These are phyloP conservation scores for Citrullus mucosospermus DNA, from an alignment of 306 rosid species.

Conservation along the genomic window DNA sequence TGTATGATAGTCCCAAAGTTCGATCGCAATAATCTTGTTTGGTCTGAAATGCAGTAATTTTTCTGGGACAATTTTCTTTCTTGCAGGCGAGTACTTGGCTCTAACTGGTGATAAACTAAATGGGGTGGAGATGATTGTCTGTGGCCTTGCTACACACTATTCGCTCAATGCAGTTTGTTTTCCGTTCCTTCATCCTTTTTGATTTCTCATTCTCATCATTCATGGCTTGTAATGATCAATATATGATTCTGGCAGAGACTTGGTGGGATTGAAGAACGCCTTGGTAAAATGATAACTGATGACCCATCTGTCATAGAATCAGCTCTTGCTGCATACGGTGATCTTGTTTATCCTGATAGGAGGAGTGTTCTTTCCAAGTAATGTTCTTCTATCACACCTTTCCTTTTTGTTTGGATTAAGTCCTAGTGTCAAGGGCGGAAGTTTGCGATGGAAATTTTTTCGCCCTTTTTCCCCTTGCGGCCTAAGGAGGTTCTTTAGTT, in stretches of 20 bases:
- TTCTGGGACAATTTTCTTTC: background rate
- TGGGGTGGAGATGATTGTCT: conserved; percentile 95
- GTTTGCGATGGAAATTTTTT: too few relatives aligned
- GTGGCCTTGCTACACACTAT: conserved; percentile 88
- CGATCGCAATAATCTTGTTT: background rate
- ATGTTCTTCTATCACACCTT: conserved; percentile 17
- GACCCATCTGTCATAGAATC: conserved; percentile 68
- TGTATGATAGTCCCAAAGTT: background rate
- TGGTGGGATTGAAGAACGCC: conserved; percentile 65
- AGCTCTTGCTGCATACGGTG: conserved; percentile 80
- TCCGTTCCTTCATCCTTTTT: conserved; percentile 2
- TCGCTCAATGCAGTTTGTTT: conserved; percentile 54
- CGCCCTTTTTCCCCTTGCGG: too few relatives aligned
- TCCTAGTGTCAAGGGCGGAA: background rate
- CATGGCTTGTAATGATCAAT: conserved; percentile 11
- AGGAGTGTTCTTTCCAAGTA: conserved; percentile 66
- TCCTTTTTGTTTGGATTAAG: background rate
- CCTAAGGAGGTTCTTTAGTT: too few relatives aligned
- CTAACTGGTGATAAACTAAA: conserved; percentile 93
- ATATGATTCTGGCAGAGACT: conserved; percentile 49
- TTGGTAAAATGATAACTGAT: conserved; percentile 67
- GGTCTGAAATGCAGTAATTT: background rate
- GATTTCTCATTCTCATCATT: conserved; percentile 5
- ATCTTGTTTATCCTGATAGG: conserved; percentile 71
- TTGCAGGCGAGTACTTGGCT: conserved; percentile 86